Base-by-base conservation (phyloP, 176 grass and related monocot species). In the Areca catechu region DNA sequence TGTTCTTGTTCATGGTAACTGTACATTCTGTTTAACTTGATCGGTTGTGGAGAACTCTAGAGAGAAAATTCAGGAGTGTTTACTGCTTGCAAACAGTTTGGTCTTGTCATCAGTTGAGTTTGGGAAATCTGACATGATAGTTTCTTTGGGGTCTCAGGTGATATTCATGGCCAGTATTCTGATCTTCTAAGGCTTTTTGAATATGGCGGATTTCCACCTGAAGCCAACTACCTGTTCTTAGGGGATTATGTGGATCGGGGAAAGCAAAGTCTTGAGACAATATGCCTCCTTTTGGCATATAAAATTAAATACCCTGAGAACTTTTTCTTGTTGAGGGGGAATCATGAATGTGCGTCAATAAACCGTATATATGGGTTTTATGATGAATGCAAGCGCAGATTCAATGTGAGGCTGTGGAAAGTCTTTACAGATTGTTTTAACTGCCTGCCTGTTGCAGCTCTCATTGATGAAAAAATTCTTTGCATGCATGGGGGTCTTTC, bases 191-290 rank as follows among this genome's bases (percentile, higher is more conserved):
- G 86, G 72, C 62, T 89, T 28, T 85, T 89, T 60, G 86, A 85
- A 56, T 77, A 81, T 47, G 81, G 86, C 59, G 86, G 86, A 66
- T 85, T 81, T 71, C 81, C 86, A 4, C 86, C 86, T 60, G 24
- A 67, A 15, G 64, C 77, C 9, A 89, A 81, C 54, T 89, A 89
- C 64, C 86, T 89, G 67, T 89, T 89, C 81, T 77, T 89, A 66
- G 86, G 81, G 4, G 86, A 89, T 77, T 89, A 89, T 53, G 86
- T 89, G 29, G 86, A 89, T 60, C 77, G 86, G 6, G 86, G 86
- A 64, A 89, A 84, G 58, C 86, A 89, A 68, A 89, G 86, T 71
- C 81, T 89, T 49, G 85, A 89, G 75, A 89, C 85, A 10, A 89
- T 89, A 70, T 89, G 86, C 75, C 86, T 89, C 68, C 86, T 89